A percentile compares a stretch with the other conserved stretches of the same genome.
phyloP scores from a whole-genome alignment of 768 basidiomycete species.

The Mycena rebaudengoi region DNA sequence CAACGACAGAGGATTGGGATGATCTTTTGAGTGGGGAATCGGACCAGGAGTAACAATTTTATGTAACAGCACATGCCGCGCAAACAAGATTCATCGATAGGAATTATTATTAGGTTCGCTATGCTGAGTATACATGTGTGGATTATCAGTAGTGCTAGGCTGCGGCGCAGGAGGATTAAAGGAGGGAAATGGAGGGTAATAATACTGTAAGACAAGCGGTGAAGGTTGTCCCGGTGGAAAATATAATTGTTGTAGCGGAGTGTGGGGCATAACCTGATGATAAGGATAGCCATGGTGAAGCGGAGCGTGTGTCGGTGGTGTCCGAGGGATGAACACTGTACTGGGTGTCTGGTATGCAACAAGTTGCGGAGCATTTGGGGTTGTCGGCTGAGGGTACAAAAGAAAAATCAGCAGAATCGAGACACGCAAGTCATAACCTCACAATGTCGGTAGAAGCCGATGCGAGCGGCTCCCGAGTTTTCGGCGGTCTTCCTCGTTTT shows the following conservation, averaged over 20 bases:
- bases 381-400: background rate
- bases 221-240: background rate
- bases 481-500: background rate
- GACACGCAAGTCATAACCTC: background rate
- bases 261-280: background rate
- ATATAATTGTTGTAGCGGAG: background rate
- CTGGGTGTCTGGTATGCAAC: background rate
- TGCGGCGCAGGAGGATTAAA: too few relatives aligned
- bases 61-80: too few relatives aligned
- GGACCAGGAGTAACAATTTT: background rate
- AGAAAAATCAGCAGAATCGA: background rate
- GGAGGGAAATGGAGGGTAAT: background rate
- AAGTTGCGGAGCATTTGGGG: background rate
- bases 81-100: too few relatives aligned
- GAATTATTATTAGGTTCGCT: background rate
- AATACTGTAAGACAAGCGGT: background rate
- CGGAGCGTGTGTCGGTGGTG: background rate
- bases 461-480: background rate
- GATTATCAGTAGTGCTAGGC: background rate
- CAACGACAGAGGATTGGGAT: conserved; percentile 25
- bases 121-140: background rate
- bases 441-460: background rate
- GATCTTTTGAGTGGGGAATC: background rate
- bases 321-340: background rate
- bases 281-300: background rate